phyloP scores from a whole-genome alignment of 2,329 filamentous ascomycete species.

The Cadophora malorum region DNA sequence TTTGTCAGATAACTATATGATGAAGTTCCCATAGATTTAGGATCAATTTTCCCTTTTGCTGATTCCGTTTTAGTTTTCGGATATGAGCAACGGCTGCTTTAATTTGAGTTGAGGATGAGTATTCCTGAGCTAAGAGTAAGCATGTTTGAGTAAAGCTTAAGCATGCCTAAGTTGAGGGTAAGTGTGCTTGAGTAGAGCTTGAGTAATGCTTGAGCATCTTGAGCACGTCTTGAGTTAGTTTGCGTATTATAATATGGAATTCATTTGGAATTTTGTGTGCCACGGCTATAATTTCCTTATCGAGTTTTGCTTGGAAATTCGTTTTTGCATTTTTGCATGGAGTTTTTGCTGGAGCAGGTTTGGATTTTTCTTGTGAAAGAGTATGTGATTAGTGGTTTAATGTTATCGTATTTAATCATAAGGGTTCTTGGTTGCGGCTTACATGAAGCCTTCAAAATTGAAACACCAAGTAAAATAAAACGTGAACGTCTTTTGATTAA shows the following conservation, averaged over 20 bases:
- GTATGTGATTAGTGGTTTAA: background rate
- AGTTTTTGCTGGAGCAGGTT: background rate
- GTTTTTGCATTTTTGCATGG: background rate
- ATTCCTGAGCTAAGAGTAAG: background rate
- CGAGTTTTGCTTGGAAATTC: background rate
- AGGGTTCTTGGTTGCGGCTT: too few relatives aligned
- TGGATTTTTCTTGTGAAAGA: background rate
- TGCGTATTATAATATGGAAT: background rate
- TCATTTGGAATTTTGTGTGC: background rate
- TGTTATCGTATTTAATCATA: background rate
- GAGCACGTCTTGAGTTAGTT: background rate
- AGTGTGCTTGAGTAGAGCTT: too few relatives aligned
- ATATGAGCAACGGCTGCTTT: background rate
- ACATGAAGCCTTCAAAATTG: too few relatives aligned
- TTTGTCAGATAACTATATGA: too few relatives aligned
- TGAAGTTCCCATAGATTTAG: background rate
- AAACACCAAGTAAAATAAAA: too few relatives aligned
- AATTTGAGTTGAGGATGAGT: background rate
- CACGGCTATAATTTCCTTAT: background rate
- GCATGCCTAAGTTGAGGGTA: too few relatives aligned
- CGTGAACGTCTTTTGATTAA: too few relatives aligned
- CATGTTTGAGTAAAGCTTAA: background rate
- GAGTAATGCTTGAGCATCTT: background rate
- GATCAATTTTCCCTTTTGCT: background rate
- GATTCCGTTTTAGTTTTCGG: background rate